Evolutionary conservation across 2,329 filamentous ascomycete species (phyloP), one percentile per base, ranked within the genome.

Genomic region (Sclerotiophoma versabilis): DNA sequence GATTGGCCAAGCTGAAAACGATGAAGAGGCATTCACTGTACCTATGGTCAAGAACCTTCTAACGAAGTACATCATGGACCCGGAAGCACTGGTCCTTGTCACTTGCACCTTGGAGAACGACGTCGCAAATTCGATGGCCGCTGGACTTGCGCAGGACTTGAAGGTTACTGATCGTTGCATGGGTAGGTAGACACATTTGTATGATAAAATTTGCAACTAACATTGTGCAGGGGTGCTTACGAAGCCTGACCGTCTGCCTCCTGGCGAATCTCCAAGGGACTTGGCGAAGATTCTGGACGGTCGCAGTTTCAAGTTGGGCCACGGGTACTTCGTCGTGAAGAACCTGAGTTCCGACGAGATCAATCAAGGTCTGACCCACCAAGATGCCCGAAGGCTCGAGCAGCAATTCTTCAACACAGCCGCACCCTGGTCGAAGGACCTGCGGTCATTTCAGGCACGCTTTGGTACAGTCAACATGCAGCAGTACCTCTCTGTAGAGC

Each of bases 251-350:
- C 82, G 89, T 0, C 75, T 92, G 0, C 82, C 85, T 0, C 69
- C 75, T 0, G 80, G 81, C 0, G 78, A 81, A 1, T 76, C 75
- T 0, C 77, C 84, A 0, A 74, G 80, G 0, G 76, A 79, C 0
- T 91, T 89, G 83, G 69, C 84, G 0, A 76, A 82, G 0, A 87
- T 92, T 49, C 79, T 96, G 4, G 77, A 79, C 0, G 85, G 86
- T 0, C 69, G 83, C 2, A 82, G 83, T 2, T 91, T 90, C 54
- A 67, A 71, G 0, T 83, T 93, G 0, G 87, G 87, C 0, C 81
- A 90, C n/a, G 90, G 89, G 0, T 96, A 93, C 66, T 96, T 88
- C 8, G 91, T 93, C 0, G 90, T 88, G 0, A 84, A 88, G 1
- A 87, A 88, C 3, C 82, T 84, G 75, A 77, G 76, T 0, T 80